Percentiles rank a stretch among this genome's conserved stretches.
Conservation (phyloP, 352 stramenopile genomes). For the Phytophthora cajani region DNA sequence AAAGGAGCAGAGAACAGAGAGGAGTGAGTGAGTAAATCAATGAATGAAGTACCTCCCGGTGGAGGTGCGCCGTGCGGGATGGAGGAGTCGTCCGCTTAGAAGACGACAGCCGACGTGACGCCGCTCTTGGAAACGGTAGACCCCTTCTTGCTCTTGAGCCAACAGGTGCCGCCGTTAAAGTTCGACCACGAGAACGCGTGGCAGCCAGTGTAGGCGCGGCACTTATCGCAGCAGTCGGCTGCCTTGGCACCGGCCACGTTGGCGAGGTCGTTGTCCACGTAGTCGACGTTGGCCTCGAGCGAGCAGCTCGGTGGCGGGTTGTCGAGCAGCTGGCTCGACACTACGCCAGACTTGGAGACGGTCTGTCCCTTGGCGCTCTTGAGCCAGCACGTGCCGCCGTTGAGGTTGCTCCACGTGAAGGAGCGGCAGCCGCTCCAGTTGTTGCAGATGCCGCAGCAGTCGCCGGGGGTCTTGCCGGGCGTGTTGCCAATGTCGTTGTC, state of each 20-base stretch:
- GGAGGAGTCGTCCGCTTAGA: neutral
- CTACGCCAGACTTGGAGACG: conserved; percentile 19
- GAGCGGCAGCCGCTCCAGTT: conserved; percentile 42
- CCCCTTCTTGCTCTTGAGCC: conserved; percentile 37
- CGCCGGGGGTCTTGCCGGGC: conserved; percentile 3
- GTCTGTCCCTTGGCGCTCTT: conserved; percentile 38
- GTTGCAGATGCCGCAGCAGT: conserved; percentile 44
- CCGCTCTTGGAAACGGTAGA: conserved; percentile 13
- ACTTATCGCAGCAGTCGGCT: conserved; percentile 40
- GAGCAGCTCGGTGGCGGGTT: conserved; percentile 26
- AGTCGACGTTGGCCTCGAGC: conserved; percentile 34
- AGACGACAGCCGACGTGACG: conserved; percentile 41
- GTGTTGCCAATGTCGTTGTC: conserved; percentile 45
- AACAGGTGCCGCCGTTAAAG: conserved; percentile 31
- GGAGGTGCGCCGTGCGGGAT: conserved; percentile 14
- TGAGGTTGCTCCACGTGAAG: conserved; percentile 40
- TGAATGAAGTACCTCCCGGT: neutral
- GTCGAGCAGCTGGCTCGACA: conserved; percentile 32
- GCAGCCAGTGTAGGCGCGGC: conserved; percentile 20
- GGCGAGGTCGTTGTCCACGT: conserved; percentile 40
- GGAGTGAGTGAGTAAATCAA: neutral
- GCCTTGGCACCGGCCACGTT: conserved; percentile 22
- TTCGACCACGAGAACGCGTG: conserved; percentile 40
- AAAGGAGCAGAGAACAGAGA: neutral
- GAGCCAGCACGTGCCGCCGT: conserved; percentile 40